These are phyloP conservation scores for Dovyalis caffra DNA, from an alignment of 345 rosid genomes.

Conservation along the genomic window DNA sequence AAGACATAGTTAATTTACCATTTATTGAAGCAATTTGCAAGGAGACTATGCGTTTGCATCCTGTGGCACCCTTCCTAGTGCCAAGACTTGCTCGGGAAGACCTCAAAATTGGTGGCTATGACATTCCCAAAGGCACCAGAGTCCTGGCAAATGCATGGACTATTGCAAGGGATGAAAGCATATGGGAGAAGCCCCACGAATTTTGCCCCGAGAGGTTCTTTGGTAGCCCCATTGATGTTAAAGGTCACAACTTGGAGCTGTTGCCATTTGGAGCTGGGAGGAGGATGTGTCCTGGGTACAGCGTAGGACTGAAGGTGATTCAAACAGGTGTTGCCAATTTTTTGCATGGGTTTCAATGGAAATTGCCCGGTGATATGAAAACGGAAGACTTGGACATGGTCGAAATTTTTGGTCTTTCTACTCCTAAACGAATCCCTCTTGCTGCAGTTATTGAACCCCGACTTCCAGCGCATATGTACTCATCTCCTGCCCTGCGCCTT, in stretches of 20 bases:
- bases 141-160: slow-evolving; percentile 48
- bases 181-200: slow-evolving; percentile 55
- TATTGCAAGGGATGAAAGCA: slow-evolving; percentile 48
- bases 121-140: no score
- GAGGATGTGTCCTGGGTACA: slow-evolving; percentile 69
- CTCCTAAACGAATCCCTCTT: slow-evolving; percentile 50
- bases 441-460: slow-evolving; percentile 42
- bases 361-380: slow-evolving; percentile 33
- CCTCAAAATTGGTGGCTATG: slow-evolving; percentile 37
- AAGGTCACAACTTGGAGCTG: slow-evolving; percentile 55
- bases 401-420: slow-evolving; percentile 51
- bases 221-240: slow-evolving; percentile 40
- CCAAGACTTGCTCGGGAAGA: slow-evolving; percentile 45
- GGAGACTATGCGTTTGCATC: slow-evolving; percentile 65
- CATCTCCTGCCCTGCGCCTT: no score
- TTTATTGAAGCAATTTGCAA: slow-evolving; percentile 44
- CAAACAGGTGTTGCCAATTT: slow-evolving; percentile 49
- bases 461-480: slow-evolving; percentile 42
- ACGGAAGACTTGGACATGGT: slow-evolving; percentile 54
- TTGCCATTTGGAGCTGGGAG: slow-evolving; percentile 68
- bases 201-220: slow-evolving; percentile 58
- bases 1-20: slow-evolving; percentile 46
- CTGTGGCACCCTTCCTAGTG: slow-evolving; percentile 54
- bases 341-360: slow-evolving; percentile 60
- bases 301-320: slow-evolving; percentile 57